Conservation (phyloP, 179 eudicot genomes). For the Vitellaria paradoxa region DNA sequence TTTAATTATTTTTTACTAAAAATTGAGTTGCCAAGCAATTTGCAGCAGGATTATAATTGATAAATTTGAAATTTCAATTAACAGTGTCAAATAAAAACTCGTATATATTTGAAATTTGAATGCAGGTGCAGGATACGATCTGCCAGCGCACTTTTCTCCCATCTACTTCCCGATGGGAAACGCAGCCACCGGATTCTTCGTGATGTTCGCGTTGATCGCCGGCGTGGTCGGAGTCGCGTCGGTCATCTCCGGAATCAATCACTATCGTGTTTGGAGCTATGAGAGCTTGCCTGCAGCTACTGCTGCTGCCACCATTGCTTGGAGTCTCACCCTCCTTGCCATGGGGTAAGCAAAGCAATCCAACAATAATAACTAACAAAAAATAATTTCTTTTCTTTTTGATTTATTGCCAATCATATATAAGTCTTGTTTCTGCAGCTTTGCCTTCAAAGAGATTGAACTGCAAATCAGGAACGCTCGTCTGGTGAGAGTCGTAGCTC, state of each 20-base stretch:
- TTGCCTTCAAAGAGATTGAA: constrained; percentile 71
- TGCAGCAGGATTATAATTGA: too few species aligned
- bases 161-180: constrained; percentile 89
- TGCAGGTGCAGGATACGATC: constrained; percentile 63
- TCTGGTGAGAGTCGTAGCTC: constrained; percentile 36
- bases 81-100: too few species aligned
- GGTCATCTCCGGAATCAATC: constrained; percentile 52
- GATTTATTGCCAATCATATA: background rate
- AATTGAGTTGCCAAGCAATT: too few species aligned
- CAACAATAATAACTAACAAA: too few species aligned
- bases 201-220: constrained; percentile 57
- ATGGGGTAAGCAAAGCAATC: constrained; percentile 56
- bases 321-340: constrained; percentile 76
- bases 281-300: constrained; percentile 57
- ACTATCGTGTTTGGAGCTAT: constrained; percentile 38
- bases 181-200: constrained; percentile 84
- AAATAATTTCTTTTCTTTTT: background rate
- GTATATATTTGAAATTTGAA: too few species aligned
- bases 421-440: constrained; percentile 29
- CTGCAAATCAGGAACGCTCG: constrained; percentile 55
- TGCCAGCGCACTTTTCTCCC: constrained; percentile 87
- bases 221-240: constrained; percentile 80
- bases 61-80: too few species aligned
- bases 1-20: too few species aligned
- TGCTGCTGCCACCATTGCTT: constrained; percentile 64